Percentiles rank a stretch among this genome's conserved stretches.
phyloP scores from a whole-genome alignment of 108 stramenopile genomes.

The Nitzschia inconspicua region DNA sequence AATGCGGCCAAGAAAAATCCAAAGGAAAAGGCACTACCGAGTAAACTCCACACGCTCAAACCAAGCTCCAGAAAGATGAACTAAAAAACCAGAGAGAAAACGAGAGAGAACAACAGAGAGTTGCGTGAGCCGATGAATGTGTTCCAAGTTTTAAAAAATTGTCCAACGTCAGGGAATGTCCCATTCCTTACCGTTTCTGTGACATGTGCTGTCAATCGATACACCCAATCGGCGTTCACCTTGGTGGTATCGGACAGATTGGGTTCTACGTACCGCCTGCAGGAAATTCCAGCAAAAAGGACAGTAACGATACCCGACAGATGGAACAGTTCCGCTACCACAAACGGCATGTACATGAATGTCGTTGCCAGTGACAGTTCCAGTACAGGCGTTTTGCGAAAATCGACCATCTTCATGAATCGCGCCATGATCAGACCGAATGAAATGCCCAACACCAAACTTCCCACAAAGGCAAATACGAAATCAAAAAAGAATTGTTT shows the following conservation, averaged over 20 bases:
- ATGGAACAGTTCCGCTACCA: constrained; percentile 39
- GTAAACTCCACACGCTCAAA: constrained; percentile 29
- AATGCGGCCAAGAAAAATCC: constrained; percentile 37
- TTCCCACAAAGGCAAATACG: constrained; percentile 31
- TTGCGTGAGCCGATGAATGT: no score
- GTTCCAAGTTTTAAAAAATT: no score
- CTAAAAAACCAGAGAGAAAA: no score
- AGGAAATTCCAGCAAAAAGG: constrained; percentile 52
- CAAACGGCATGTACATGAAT: constrained; percentile 46
- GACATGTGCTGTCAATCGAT: constrained; percentile 33
- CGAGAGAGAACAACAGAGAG: no score
- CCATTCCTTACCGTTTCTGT: no score
- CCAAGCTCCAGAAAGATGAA: constrained; percentile 68
- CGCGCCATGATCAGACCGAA: constrained; percentile 23
- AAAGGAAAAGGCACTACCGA: constrained; percentile 4
- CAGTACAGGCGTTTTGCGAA: constrained; percentile 16
- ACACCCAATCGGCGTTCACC: constrained; percentile 14
- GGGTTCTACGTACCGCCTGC: constrained; percentile 27
- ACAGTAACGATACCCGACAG: constrained; percentile 62
- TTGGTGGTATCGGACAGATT: constrained; percentile 28
- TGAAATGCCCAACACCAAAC: constrained; percentile 33
- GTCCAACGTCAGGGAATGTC: no score
- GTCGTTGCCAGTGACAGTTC: constrained; percentile 35
- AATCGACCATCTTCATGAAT: constrained; percentile 40
- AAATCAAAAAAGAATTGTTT: constrained; percentile 28